Base-by-base conservation (phyloP, 2,329 filamentous ascomycete species). In the Ciborinia camelliae region DNA sequence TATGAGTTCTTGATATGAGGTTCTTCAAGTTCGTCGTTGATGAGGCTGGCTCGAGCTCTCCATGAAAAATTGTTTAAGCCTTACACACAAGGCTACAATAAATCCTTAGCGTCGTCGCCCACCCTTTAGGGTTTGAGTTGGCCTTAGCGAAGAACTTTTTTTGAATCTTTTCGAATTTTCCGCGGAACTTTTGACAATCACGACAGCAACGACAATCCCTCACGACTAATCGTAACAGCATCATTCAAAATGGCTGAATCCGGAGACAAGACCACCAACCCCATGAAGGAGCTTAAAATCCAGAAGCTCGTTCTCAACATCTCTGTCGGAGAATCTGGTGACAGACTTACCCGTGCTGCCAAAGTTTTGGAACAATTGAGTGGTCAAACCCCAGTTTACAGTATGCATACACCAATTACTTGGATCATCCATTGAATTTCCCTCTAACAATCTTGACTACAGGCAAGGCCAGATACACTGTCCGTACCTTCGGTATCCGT, bases 371-470 rank as follows among this genome's bases (percentile, higher is more conserved):
- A 99, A 87, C 95, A 99, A 88, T 86, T 99, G 81, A 92, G 87
- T 82, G 95, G 95, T 93, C 95, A 99, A 87, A 98, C 95, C 76
- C 95, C 95, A 77, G 95, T 99, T 84, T 99, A 99, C 92, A 96
- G 91, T 94, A 87, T 73, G 87, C 84, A 69, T 26, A 60, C 28
- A 41, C 32, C 61, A 48, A 55, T 45, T 35, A 37, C 2, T 23
- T 30, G 10, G 35, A 62, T 35, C 45, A 73, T 67, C 53, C 53
- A 67, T 60, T 54, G 66, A 62, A 65, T 54, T 15, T 50, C 7
- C 5, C 9, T 65, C 68, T 72, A 68, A 73, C 55, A 30, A 14
- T 41, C 37, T 63, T 30, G 26, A 61, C 59, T 30, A 64, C 77
- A 93, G 91, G 90, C 92, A 99, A 99, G 91, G 95, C 95, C 82